These are phyloP conservation scores for Trypanosoma cruzi DNA, from an alignment of 208 protist genomes.

Conservation along the genomic window DNA sequence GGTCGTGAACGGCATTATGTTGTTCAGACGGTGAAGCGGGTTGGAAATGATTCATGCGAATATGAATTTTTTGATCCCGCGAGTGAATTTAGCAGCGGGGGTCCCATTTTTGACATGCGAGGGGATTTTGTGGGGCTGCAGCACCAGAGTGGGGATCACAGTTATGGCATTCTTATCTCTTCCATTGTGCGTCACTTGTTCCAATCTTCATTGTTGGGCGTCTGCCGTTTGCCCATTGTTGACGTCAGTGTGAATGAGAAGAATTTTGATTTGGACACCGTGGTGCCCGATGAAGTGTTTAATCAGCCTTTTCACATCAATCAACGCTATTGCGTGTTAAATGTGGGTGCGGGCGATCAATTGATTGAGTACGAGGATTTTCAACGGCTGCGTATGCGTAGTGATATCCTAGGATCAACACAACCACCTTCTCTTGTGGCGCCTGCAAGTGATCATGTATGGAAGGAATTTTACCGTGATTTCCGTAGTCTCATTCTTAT, in stretches of 20 bases:
- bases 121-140: conserved; percentile 90
- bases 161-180: conserved; percentile 55
- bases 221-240: conserved; percentile 74
- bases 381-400: conserved; percentile 20
- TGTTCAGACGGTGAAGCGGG: conserved; percentile 53
- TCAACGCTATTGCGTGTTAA: conserved; percentile 28
- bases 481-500: conserved; percentile 73
- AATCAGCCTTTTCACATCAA: conserved; percentile 39
- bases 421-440: conserved; percentile 39
- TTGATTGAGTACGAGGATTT: conserved; percentile 42
- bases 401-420: conserved; percentile 12
- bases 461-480: conserved; percentile 70
- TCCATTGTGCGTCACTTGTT: conserved; percentile 84
- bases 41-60: conserved; percentile 68
- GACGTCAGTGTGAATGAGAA: conserved; percentile 9
- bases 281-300: conserved; percentile 26
- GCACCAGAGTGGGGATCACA: conserved; percentile 50
- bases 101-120: conserved; percentile 71
- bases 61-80: conserved; percentile 49
- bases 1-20: conserved; percentile 56
- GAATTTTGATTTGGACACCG: conserved; percentile 9
- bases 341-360: conserved; percentile 38
- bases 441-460: conserved; percentile 61
- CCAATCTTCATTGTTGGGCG: conserved; percentile 56
- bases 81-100: conserved; percentile 70